Conservation (phyloP, 2,329 filamentous ascomycete species). For the Fusarium albosuccineum region DNA sequence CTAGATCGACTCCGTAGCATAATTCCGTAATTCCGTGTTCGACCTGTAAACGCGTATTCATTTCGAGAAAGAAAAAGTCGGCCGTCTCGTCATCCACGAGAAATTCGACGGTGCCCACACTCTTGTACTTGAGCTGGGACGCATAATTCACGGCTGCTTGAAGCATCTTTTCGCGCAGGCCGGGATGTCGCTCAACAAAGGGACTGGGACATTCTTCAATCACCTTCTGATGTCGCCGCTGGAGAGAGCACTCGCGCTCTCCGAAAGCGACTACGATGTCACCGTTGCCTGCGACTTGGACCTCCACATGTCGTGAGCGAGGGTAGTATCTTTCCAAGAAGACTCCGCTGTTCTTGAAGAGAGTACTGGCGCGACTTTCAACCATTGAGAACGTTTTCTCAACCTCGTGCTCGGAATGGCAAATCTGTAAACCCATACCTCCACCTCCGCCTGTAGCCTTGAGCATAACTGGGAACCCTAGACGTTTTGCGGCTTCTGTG, state of each 20-base stretch:
- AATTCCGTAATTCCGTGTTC: conserved; percentile 85
- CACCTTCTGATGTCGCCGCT: conserved; percentile 77
- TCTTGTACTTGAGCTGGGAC: conserved; percentile 25
- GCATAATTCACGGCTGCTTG: conserved; percentile 29
- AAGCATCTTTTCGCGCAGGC: conserved; percentile 48
- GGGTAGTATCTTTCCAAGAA: conserved; percentile 75
- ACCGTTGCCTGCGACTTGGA: conserved; percentile 74
- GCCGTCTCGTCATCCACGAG: conserved; percentile 73
- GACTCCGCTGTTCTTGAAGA: conserved; percentile 61
- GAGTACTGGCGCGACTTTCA: background rate
- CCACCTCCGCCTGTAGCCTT: conserved; percentile 3
- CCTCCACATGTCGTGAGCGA: conserved; percentile 73
- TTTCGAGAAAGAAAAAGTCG: conserved; percentile 69
- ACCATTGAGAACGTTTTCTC: background rate
- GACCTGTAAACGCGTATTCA: conserved; percentile 76
- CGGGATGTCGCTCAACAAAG: conserved; percentile 58
- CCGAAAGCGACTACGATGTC: conserved; percentile 64
- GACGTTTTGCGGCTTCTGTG: background rate
- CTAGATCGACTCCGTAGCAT: conserved; percentile 79
- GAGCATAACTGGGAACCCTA: conserved; percentile 3
- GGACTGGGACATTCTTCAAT: conserved; percentile 78
- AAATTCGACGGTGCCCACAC: conserved; percentile 61
- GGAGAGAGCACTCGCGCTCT: conserved; percentile 76
- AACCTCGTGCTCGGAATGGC: background rate
- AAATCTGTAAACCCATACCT: background rate